Base-by-base conservation (phyloP, 345 rosid species). In the Eucalyptus cladocalyx region DNA sequence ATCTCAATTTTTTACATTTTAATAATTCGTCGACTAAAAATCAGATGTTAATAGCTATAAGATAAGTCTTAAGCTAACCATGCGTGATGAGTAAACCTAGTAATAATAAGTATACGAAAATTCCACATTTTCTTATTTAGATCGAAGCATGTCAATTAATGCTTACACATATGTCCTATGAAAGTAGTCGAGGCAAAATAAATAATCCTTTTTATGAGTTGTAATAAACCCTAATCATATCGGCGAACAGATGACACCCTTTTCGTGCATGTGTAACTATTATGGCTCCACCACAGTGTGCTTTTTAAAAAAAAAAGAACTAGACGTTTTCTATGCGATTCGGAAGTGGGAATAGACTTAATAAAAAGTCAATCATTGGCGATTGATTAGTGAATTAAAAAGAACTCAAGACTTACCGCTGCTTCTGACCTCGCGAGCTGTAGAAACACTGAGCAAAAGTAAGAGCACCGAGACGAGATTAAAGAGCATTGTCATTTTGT, bases 31-130 rank as follows among this genome's bases (percentile, higher is more conserved):
- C 4, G 1, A 51, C 4, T 51, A 6, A 15, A 50, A 51, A 51
- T 18, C 2, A 17, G 0, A 0, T 51, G 23, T 6, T 51, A 51
- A 7, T 51, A 51, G 23, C 9, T 51, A 56, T 2, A 60, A 26
- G 67, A 26, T 60, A 60, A 26, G 18, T 62, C 72, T 62, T 30
- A 62, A 30, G 34, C 37, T 62, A 30, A 2, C 1, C 30, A 0
- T 62, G 18, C 18, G 0, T 62, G 1, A 62, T 62, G 34, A 28
- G 37, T 13, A 62, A 62, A 30, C 72, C 15, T 30, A 62, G 18
- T 30, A 12, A 28, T 62, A 6, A 56, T 56, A 23, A 60, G n/a
- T 60, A 12, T 5, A 8, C 16, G 2, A 62, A 30, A 62, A 62
- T 13, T 62, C 17, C 67, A 60, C 34, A 3, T 62, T 30, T 30